A percentile compares a stretch with the other conserved stretches of the same genome.
Conservation (phyloP, 139 green algal species). For the Penium margaritaceum region DNA sequence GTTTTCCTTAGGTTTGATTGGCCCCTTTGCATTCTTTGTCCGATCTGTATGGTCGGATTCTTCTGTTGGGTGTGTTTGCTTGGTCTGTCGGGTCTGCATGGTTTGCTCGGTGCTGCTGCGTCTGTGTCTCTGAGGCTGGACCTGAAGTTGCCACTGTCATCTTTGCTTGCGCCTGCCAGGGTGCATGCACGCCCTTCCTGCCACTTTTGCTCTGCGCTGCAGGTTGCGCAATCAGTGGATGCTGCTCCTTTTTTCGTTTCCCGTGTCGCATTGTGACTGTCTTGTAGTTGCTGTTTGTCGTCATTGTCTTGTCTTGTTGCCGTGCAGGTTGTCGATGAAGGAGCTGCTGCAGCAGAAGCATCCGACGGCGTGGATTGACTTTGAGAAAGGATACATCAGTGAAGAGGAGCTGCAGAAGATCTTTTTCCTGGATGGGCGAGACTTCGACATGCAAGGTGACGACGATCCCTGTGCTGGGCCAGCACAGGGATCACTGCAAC, state of each 20-base stretch:
- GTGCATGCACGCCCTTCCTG: neutral
- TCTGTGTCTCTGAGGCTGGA: neutral
- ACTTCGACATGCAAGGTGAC: constrained; percentile 56
- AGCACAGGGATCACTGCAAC: neutral
- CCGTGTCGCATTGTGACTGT: neutral
- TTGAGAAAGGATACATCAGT: constrained; percentile 65
- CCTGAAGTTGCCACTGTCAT: neutral
- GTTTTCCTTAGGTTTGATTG: neutral
- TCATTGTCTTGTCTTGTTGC: neutral
- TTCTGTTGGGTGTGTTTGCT: neutral
- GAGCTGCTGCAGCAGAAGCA: constrained; percentile 75
- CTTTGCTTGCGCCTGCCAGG: neutral
- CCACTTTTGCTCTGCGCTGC: no score
- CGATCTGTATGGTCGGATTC: neutral
- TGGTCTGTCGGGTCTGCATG: neutral
- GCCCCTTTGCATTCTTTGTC: neutral
- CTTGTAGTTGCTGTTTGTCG: neutral
- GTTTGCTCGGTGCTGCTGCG: neutral
- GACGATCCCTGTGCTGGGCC: neutral
- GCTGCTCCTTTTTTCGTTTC: neutral
- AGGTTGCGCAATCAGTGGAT: no score
- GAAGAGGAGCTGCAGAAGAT: constrained; percentile 62
- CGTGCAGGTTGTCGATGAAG: constrained; percentile 43
- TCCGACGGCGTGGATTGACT: constrained; percentile 74
- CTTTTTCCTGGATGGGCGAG: constrained; percentile 72